Evolutionary conservation across 805 yeast genomes (phyloP), one percentile per base, ranked within the genome.

Genomic region (Brettanomyces bruxellensis): DNA sequence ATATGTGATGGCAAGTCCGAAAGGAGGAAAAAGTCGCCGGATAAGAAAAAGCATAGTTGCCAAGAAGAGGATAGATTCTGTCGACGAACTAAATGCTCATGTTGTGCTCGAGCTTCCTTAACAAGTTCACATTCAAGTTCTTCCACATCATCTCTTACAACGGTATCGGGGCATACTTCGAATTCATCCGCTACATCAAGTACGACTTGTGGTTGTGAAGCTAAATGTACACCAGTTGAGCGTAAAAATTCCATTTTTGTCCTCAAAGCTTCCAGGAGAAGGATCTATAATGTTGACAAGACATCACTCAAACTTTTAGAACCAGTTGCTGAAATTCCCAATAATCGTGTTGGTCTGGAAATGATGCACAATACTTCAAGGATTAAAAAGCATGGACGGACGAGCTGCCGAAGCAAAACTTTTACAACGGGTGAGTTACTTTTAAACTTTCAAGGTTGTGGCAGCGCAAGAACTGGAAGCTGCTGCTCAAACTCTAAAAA

Each of bases 241-340:
- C 47, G 34, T 25, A 41, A 35, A 51, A 25, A 51, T 32, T 47
- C 65, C 1, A 67, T 67, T 1, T 62, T 64, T 23, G 55, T 64
- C 18, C 52, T 67, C 4, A 58, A 57, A 43, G 69, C 68, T 6
- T 51, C 66, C 12, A 63, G 58, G 45, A 55, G 66, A 44, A 66
- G 64, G 45, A 60, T 67, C n/a, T 66, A 49, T 47, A 64, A 64
- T 45, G 70, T 65, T 30, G 52, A 65, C 4, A 64, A 59, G 41
- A 61, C 63, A 1, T 64, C 70, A 1, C 44, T 66, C 24, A 55
- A 54, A 22, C 49, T 66, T 28, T 45, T 66, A 32, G 64, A 60
- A 12, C 69, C 70, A 3, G 66, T 66, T 3, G 48, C 49, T 28
- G 66, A 63, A 23, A 56, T 61, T 23, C 65, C 67, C 12, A 61